Percentiles rank a stretch among this genome's conserved stretches.
Conservation (phyloP, 208 protist species). For the Strigomonas oncopelti region DNA sequence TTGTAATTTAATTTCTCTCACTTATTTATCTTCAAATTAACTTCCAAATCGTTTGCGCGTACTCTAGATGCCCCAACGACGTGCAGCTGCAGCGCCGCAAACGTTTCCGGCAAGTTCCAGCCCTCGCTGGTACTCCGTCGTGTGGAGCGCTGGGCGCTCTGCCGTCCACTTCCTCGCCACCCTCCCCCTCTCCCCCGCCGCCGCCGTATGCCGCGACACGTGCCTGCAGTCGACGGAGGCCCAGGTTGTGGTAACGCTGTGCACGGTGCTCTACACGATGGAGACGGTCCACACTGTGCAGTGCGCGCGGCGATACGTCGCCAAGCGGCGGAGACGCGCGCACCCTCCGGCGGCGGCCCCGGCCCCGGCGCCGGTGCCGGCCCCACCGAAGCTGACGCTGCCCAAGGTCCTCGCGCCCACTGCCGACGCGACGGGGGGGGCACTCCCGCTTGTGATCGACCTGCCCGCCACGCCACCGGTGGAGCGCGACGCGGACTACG, state of each 20-base stretch:
- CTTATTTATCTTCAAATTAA: slow-evolving; percentile 1
- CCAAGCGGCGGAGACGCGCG: neutral
- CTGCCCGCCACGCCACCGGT: neutral
- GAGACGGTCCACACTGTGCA: neutral
- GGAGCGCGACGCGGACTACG: neutral
- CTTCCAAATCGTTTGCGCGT: neutral
- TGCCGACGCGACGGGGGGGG: neutral
- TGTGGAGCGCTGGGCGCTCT: neutral
- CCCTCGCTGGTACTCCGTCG: neutral
- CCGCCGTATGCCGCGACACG: neutral
- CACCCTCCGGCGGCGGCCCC: too few relatives aligned
- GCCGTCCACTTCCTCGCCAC: neutral
- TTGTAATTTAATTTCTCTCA: neutral
- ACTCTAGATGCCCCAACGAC: too few relatives aligned
- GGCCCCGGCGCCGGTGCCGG: too few relatives aligned
- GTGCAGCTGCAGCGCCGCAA: too few relatives aligned
- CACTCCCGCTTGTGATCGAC: neutral
- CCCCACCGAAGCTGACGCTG: neutral
- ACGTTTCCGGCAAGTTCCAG: too few relatives aligned
- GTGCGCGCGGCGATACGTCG: neutral
- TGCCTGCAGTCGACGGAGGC: neutral
- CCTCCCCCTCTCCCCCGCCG: neutral
- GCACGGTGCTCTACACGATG: neutral
- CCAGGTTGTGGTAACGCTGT: neutral
- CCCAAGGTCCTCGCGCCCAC: neutral